Percentiles rank a stretch among this genome's conserved stretches.
phyloP scores from a whole-genome alignment of 192 early-diverging fungal genomes.

The Coemansia sp. region DNA sequence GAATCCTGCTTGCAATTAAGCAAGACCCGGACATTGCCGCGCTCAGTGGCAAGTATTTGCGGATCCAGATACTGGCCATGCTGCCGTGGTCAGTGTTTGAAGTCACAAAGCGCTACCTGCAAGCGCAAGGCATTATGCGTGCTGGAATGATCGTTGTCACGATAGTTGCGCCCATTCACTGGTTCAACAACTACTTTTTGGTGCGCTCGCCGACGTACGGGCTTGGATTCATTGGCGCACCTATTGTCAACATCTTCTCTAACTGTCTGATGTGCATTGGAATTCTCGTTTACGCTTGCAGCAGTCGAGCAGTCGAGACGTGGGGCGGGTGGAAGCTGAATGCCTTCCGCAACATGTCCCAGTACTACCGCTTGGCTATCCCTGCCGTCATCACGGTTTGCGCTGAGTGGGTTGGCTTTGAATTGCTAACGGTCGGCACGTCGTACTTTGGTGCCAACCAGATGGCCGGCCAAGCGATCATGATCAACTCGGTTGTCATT shows the following conservation, averaged over 20 bases:
- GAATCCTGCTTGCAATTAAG: slow-evolving; percentile 62
- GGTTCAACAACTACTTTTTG: slow-evolving; percentile 71
- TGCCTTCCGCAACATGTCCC: slow-evolving; percentile 39
- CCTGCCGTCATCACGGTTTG: slow-evolving; percentile 76
- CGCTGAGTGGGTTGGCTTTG: slow-evolving; percentile 61
- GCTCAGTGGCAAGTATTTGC: slow-evolving; percentile 67
- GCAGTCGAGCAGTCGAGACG: slow-evolving; percentile 57
- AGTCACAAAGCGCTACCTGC: slow-evolving; percentile 79
- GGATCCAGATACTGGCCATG: slow-evolving; percentile 66
- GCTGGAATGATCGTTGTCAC: slow-evolving; percentile 71
- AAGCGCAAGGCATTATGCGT: slow-evolving; percentile 90
- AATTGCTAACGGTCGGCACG: slow-evolving; percentile 49
- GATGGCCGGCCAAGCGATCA: slow-evolving; percentile 60
- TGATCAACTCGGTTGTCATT: slow-evolving; percentile 54
- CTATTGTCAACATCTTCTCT: slow-evolving; percentile 72
- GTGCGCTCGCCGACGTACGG: slow-evolving; percentile 66
- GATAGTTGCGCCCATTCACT: slow-evolving; percentile 70
- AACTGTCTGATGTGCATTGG: slow-evolving; percentile 71
- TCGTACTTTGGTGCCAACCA: slow-evolving; percentile 59
- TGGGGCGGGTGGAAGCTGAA: slow-evolving; percentile 71
- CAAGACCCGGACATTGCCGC: slow-evolving; percentile 73
- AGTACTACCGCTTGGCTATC: slow-evolving; percentile 62
- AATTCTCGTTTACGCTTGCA: slow-evolving; percentile 60
- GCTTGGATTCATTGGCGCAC: slow-evolving; percentile 82
- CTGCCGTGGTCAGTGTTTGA: slow-evolving; percentile 82